Evolutionary conservation across 305 asterid species (phyloP).

Genomic region (Stenogyne calaminthoides): DNA sequence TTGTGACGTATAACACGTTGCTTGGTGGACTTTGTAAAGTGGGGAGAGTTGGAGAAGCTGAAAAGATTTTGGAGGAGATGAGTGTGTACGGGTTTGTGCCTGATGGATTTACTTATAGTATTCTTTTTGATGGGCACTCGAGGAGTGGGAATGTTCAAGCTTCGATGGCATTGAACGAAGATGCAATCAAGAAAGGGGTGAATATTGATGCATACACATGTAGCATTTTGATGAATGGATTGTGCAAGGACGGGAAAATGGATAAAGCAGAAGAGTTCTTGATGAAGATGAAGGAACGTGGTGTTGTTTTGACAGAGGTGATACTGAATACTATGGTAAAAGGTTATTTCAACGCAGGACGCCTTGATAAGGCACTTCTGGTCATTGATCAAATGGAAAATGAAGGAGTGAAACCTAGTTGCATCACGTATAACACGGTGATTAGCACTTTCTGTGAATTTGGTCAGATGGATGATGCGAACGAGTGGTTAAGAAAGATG

Average conservation of each 20-base stretch:
- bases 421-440: conserved; percentile 63
- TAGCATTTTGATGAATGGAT: conserved; percentile 60
- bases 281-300: conserved; percentile 49
- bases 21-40: conserved; percentile 65
- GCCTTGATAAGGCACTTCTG: conserved; percentile 52
- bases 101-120: conserved; percentile 63
- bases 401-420: conserved; percentile 54
- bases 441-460: conserved; percentile 46
- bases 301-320: conserved; percentile 55
- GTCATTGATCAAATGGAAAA: conserved; percentile 57
- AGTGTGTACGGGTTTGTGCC: conserved; percentile 50
- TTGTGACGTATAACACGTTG: conserved; percentile 69
- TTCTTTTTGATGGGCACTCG: conserved; percentile 61
- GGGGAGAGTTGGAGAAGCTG: conserved; percentile 69
- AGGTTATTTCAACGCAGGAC: conserved; percentile 64
- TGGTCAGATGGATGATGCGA: conserved; percentile 61
- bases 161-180: conserved; percentile 54
- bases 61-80: conserved; percentile 65
- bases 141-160: conserved; percentile 57
- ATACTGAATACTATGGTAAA: conserved; percentile 60
- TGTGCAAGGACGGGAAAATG: conserved; percentile 41
- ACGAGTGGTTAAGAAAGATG: conserved; percentile 64
- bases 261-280: conserved; percentile 54
- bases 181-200: conserved; percentile 27
- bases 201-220: conserved; percentile 49